Evolutionary conservation across 2,329 filamentous ascomycete genomes (phyloP).

Genomic region (Diaporthe vaccinii): DNA sequence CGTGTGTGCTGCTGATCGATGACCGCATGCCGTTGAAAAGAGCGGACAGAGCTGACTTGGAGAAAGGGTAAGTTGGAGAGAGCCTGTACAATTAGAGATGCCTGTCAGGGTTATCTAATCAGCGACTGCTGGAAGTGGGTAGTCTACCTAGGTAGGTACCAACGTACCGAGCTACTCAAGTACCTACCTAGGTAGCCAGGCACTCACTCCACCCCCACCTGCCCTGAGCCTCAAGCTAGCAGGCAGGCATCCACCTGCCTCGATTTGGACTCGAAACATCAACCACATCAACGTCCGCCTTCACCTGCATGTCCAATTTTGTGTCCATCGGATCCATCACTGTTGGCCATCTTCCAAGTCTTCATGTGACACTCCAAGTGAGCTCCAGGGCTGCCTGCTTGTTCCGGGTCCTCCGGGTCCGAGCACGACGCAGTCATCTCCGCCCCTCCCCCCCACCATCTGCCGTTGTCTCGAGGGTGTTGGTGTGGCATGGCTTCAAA

Average conservation of each 20-base stretch:
- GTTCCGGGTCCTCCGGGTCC: not conserved
- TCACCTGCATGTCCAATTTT: not conserved
- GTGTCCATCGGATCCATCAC: not conserved
- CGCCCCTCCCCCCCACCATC: not conserved
- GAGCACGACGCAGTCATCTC: not conserved
- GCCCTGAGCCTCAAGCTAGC: not conserved
- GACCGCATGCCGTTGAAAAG: no score
- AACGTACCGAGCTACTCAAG: not conserved
- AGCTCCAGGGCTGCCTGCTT: not conserved
- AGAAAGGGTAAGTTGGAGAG: no score
- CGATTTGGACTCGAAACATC: not conserved
- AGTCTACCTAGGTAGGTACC: not conserved
- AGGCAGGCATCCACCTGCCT: not conserved
- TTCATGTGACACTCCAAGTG: not conserved
- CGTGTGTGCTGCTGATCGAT: no score
- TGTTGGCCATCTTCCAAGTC: not conserved
- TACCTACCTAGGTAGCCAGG: not conserved
- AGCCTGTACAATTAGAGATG: no score
- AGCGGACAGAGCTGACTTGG: no score
- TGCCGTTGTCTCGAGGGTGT: not conserved
- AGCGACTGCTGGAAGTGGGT: no score
- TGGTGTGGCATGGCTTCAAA: not conserved
- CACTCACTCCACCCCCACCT: not conserved
- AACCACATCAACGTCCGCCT: not conserved
- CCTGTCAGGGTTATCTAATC: no score